These are phyloP conservation scores for Sporormia fimetaria DNA, from an alignment of 495 filamentous ascomycete species.

Conservation along the genomic window DNA sequence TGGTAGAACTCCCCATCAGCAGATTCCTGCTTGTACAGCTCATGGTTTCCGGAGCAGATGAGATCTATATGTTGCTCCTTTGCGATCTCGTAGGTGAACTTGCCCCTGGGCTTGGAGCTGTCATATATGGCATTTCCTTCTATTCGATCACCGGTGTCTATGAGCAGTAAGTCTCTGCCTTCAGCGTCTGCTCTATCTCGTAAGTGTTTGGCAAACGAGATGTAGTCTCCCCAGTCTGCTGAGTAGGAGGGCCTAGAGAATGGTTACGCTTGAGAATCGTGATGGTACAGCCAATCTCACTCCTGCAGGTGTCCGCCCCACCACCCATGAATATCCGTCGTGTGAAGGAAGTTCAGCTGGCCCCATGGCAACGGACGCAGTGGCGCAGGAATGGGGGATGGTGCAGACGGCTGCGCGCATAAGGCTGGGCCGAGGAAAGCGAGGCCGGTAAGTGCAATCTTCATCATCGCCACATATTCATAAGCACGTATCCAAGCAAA, in stretches of 20 bases:
- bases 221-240: constrained; percentile 95
- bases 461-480: too few relatives aligned
- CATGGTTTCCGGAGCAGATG: constrained; percentile 86
- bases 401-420: too few relatives aligned
- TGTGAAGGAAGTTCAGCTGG: constrained; percentile 39
- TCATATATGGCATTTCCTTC: constrained; percentile 98
- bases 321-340: constrained; percentile 40
- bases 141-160: constrained; percentile 89
- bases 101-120: constrained; percentile 71
- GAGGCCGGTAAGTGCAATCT: too few relatives aligned
- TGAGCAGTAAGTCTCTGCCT: constrained; percentile 73
- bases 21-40: constrained; percentile 73
- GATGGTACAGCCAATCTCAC: too few relatives aligned
- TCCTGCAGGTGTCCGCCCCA: constrained; percentile 39
- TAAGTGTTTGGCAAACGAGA: constrained; percentile 82
- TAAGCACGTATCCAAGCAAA: too few relatives aligned
- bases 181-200: constrained; percentile 60
- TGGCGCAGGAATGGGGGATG: too few relatives aligned
- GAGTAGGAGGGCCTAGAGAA: constrained; percentile 65
- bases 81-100: constrained; percentile 78
- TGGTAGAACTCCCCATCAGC: constrained; percentile 62
- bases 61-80: constrained; percentile 72
- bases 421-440: too few relatives aligned
- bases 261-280: not conserved
- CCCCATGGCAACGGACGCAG: constrained; percentile 40